Evolutionary conservation across 1,284 basidiomycete genomes (phyloP), one percentile per base, ranked within the genome.

Genomic region (Tranzscheliella williamsii): DNA sequence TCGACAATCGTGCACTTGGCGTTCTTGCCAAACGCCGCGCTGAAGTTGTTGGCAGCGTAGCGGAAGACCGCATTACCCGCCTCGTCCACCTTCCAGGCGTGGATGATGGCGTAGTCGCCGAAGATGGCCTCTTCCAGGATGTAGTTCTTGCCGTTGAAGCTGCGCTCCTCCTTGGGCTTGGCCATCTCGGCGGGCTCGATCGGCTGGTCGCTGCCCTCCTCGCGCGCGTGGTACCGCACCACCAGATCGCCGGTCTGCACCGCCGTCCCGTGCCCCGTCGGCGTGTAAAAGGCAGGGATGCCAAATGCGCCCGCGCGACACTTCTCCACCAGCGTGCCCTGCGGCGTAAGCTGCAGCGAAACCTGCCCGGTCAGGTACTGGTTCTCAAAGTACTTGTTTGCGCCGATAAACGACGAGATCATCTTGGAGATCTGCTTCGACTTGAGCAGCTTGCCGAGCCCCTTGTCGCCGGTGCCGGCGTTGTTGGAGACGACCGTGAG

Each of bases 81-180:
- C 76, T 91, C 90, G 75, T 97, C 94, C 12, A 87, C 93, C 80
- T 95, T 96, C 91, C 91, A 95, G 6, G 91, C 94, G 50, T 87
- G 84, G 36, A 98, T 81, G 75, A 97, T 87, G 20, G 92, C 93
- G 43, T 91, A 85, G 78, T 92, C 90, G 22, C 89, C 91, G 31
- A 85, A 81, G 70, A 96, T 86, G 7, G 90, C 86, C 20, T 88
- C 85, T 79, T 98, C 93, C 70, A 96, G 82, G 30, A 97, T 82
- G 80, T 87, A 96, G 76, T 85, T 83, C 71, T 87, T 84, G 18
- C 91, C 92, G 64, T 87, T 84, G 70, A 95, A 89, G 66, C 85
- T 86, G 38, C 86, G 83, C 4, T 83, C 82, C 78, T 95, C 90
- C 78, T 94, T 91, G 76, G 74, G 61, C 41, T 72, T 74, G 24